phyloP scores from a whole-genome alignment of 305 asterid genomes.

The Plantago lanceolata region DNA sequence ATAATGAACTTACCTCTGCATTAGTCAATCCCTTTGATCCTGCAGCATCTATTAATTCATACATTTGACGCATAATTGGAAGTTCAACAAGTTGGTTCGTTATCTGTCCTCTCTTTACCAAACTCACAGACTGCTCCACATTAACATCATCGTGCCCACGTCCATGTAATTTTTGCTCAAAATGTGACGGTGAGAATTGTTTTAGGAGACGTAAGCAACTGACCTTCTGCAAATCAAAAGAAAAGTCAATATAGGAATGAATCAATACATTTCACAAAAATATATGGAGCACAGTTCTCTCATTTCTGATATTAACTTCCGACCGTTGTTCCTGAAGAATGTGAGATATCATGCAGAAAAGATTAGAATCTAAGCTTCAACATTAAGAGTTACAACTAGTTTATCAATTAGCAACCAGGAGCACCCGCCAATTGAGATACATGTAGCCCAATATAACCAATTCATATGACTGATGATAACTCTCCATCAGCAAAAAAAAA shows the following conservation, averaged over 20 bases:
- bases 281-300: too few relatives aligned
- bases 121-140: conserved; percentile 39
- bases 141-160: conserved; percentile 38
- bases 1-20: conserved; percentile 50
- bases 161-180: conserved; percentile 56
- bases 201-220: conserved; percentile 69
- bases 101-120: conserved; percentile 57
- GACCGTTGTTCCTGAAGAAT: not conserved
- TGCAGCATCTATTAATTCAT: conserved; percentile 82
- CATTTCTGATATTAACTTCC: too few relatives aligned
- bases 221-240: conserved; percentile 48
- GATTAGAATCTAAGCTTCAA: conserved; percentile 15
- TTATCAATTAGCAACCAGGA: not conserved
- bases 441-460: not conserved
- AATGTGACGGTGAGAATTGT: conserved; percentile 67
- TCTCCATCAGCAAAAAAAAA: not conserved
- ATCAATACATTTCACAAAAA: not conserved
- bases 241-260: conserved; percentile 15
- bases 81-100: conserved; percentile 81
- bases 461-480: not conserved
- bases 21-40: conserved; percentile 77
- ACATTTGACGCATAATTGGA: conserved; percentile 76
- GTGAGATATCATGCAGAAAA: conserved; percentile 4
- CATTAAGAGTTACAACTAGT: not conserved
- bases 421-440: not conserved